Evolutionary conservation across 208 protist species (phyloP).

Genomic region (Angomonas desouzai): DNA sequence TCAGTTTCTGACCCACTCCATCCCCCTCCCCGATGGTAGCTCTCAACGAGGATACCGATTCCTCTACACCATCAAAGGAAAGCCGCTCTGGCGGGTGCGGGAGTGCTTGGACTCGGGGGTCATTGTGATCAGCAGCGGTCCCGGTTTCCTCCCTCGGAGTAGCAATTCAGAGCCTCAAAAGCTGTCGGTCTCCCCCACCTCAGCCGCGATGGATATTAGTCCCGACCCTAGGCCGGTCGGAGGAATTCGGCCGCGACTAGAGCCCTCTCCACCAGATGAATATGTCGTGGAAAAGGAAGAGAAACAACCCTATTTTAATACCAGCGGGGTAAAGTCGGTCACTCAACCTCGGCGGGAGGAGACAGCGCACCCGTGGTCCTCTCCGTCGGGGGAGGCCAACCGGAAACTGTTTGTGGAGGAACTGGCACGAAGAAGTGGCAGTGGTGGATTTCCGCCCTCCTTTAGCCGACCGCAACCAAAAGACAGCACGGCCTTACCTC

Average conservation of each 20-base stretch:
- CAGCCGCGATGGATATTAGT: slow-evolving; percentile 14
- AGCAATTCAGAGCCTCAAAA: slow-evolving; percentile 11
- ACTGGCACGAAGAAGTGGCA: background rate
- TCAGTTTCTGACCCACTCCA: slow-evolving; percentile 31
- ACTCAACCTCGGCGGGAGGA: background rate
- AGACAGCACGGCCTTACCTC: background rate
- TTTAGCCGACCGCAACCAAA: slow-evolving; percentile 1
- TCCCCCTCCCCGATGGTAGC: slow-evolving; percentile 27
- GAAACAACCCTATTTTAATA: background rate
- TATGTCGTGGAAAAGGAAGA: background rate
- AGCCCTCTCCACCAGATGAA: background rate
- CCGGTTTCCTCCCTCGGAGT: slow-evolving; percentile 49
- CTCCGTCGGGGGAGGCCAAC: background rate
- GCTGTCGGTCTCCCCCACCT: background rate
- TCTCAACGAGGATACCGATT: slow-evolving; percentile 56
- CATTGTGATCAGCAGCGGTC: slow-evolving; percentile 53
- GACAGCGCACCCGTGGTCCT: background rate
- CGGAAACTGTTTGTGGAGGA: background rate
- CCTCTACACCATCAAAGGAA: slow-evolving; percentile 58
- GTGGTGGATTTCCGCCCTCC: background rate
- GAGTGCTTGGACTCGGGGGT: slow-evolving; percentile 55
- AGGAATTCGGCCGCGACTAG: background rate
- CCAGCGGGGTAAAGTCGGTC: background rate
- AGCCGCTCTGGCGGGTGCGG: slow-evolving; percentile 66
- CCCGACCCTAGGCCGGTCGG: slow-evolving; percentile 9